phyloP scores from a whole-genome alignment of 78 protist genomes.

The Dictyostelium purpureum region DNA sequence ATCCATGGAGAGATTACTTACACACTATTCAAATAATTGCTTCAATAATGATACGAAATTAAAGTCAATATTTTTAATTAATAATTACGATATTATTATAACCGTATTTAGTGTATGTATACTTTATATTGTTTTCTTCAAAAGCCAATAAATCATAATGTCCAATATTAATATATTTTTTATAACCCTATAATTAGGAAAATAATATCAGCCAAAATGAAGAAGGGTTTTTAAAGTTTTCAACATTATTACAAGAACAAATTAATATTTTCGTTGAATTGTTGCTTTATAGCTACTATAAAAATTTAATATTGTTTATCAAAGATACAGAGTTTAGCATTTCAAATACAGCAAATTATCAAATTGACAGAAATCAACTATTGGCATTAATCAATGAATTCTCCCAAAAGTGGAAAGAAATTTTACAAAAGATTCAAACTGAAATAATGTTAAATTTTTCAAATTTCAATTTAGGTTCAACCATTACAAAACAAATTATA shows the following conservation, averaged over 20 bases:
- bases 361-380: neutral
- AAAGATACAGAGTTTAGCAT: slow-evolving; percentile 32
- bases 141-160: no score
- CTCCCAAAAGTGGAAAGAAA: slow-evolving; percentile 40
- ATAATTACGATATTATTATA: slow-evolving; percentile 57
- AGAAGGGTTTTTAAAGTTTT: slow-evolving; percentile 5
- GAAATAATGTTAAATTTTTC: slow-evolving; percentile 52
- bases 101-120: slow-evolving; percentile 27
- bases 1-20: slow-evolving; percentile 43
- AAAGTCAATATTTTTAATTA: slow-evolving; percentile 55
- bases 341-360: neutral
- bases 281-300: slow-evolving; percentile 16
- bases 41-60: slow-evolving; percentile 7
- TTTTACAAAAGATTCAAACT: slow-evolving; percentile 26
- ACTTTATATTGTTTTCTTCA: neutral
- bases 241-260: slow-evolving; percentile 30
- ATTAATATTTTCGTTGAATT: slow-evolving; percentile 14
- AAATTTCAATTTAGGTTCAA: slow-evolving; percentile 56
- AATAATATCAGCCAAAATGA: slow-evolving; percentile 38
- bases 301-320: slow-evolving; percentile 17
- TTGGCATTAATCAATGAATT: slow-evolving; percentile 6
- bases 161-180: neutral
- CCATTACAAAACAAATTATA: slow-evolving; percentile 42
- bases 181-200: neutral
- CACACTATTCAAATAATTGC: slow-evolving; percentile 26